Evolutionary conservation across 495 filamentous ascomycete species (phyloP), one percentile per base, ranked within the genome.

Genomic region (Penicillium goetzii): DNA sequence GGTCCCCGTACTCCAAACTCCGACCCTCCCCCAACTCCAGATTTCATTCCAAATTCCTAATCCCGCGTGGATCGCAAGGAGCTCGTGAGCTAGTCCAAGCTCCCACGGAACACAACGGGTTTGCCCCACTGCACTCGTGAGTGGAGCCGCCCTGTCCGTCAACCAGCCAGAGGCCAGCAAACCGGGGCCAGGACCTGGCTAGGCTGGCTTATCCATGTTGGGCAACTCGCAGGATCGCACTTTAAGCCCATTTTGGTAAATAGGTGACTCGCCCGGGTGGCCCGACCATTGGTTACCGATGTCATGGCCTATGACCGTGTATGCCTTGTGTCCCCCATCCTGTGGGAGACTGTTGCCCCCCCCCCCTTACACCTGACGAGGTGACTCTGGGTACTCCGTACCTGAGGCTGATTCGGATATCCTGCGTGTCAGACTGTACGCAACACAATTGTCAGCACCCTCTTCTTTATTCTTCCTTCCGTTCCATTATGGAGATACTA

Each of bases 31-130:
- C 41, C 26, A 28, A 47, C 33, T 47, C 28, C 43, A 60, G 34
- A 60, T 51, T 59, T 9, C 25, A 58, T 58, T 65, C 55, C 58
- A 61, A 66, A 64, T 60, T 60, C 52, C 53, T 49, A 41, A 68
- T 57, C 41, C 36, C 33, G 45, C 17, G 33, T 36, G 28, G 33
- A 32, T 45, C 41, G 12, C 41, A 7, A 19, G 41, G 36, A 41
- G 38, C 15, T 41, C 38, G 8, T 21, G 17, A 23, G 19, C 12
- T 23, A 55, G 65, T 65, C 63, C 66, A 64, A 71, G 69, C 69
- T 71, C 58, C 59, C 59, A 68, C 53, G 61, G 64, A 63, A 59
- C 59, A 34, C 43, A 71, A 71, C 66, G 66, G 66, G 66, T 63
- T 65, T 68, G 60, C 68, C 60, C 66, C 66, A 66, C 66, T 51